These are phyloP conservation scores for Funneliformis mosseae DNA, from an alignment of 192 early-diverging fungal species.

Conservation along the genomic window DNA sequence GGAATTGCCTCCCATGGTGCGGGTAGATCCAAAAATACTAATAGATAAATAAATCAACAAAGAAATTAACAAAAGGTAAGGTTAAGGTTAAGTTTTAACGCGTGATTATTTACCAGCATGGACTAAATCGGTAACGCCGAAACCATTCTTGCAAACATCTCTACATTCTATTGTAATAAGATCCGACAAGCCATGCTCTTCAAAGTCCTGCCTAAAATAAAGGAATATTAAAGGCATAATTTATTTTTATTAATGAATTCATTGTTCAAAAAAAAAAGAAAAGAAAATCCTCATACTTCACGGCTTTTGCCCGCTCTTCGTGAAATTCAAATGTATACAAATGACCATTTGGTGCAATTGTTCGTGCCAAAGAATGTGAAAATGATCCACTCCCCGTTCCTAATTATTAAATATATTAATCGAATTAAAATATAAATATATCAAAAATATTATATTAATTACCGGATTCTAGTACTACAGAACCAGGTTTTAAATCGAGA, in stretches of 20 bases:
- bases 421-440: not conserved
- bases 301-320: conserved; percentile 69
- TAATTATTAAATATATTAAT: conserved; percentile 3
- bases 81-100: not conserved
- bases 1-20: conserved; percentile 94
- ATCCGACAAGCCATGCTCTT: conserved; percentile 68
- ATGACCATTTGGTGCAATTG: conserved; percentile 83
- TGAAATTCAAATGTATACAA: conserved; percentile 97
- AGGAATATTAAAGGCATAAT: not conserved
- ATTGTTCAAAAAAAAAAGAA: not conserved
- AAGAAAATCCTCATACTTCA: conserved; percentile 34
- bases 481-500: conserved; percentile 85
- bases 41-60: not conserved
- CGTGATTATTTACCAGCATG: conserved; percentile 61
- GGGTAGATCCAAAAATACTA: conserved; percentile 94
- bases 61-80: not conserved
- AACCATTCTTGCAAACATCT: conserved; percentile 90
- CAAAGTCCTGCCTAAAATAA: conserved; percentile 67
- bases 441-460: conserved; percentile 12
- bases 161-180: conserved; percentile 75
- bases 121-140: conserved; percentile 71
- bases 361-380: conserved; percentile 91
- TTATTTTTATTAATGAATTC: not conserved
- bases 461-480: conserved; percentile 85
- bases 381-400: conserved; percentile 97